Evolutionary conservation across 495 filamentous ascomycete species (phyloP).

Genomic region (Hypoxylon fragiforme): DNA sequence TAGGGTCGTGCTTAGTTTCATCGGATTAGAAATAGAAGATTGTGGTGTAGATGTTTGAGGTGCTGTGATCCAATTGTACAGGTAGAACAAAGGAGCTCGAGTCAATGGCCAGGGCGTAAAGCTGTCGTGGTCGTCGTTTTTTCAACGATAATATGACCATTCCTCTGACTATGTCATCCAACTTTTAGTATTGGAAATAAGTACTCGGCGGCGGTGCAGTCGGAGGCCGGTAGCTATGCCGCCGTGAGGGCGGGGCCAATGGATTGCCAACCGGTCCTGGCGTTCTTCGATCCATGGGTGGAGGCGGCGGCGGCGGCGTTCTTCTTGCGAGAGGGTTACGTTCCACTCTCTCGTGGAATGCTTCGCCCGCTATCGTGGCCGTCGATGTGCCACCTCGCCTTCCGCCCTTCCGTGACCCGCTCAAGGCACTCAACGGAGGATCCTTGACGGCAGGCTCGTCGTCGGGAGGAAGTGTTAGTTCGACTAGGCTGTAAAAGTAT

Average conservation of each 20-base stretch:
- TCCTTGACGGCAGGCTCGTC: constrained; percentile 57
- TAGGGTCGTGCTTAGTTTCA: constrained; percentile 22
- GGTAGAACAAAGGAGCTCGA: constrained; percentile 6
- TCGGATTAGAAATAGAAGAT: constrained; percentile 16
- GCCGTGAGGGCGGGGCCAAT: constrained; percentile 34
- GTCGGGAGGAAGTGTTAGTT: constrained; percentile 60
- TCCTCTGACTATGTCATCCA: no score
- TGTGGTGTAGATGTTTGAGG: constrained; percentile 2
- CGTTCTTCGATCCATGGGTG: constrained; percentile 35
- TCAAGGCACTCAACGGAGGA: constrained; percentile 58
- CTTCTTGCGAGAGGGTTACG: constrained; percentile 33
- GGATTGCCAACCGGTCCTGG: constrained; percentile 37
- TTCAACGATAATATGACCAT: background rate
- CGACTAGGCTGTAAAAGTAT: constrained; percentile 69
- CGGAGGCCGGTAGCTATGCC: constrained; percentile 33
- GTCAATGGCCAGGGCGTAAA: background rate
- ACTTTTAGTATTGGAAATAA: constrained; percentile 21
- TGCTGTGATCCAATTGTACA: constrained; percentile 35
- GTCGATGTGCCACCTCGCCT: constrained; percentile 39
- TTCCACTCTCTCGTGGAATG: constrained; percentile 34
- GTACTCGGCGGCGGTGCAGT: constrained; percentile 24
- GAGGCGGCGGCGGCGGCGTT: constrained; percentile 39
- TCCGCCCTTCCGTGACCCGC: constrained; percentile 43
- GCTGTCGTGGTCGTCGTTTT: constrained; percentile 28
- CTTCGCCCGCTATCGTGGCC: constrained; percentile 32